These are phyloP conservation scores for Coemansia interrupta DNA, from an alignment of 192 early-diverging fungal species.

Conservation along the genomic window DNA sequence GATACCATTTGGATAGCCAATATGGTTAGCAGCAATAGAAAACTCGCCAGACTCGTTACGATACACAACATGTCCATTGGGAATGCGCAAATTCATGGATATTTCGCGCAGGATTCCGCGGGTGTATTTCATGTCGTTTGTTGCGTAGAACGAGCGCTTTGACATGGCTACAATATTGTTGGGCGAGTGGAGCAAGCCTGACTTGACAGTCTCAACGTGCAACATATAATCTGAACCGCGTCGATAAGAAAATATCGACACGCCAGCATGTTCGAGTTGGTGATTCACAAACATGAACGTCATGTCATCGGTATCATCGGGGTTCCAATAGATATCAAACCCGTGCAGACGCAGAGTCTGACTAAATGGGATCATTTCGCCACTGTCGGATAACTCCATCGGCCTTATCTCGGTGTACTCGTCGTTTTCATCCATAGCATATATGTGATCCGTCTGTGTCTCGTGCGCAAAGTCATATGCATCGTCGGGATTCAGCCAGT, in stretches of 20 bases:
- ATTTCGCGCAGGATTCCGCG: conserved; percentile 24
- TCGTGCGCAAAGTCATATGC: conserved; percentile 30
- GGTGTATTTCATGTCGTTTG: conserved; percentile 54
- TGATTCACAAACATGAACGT: conserved; percentile 60
- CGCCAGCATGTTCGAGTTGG: conserved; percentile 45
- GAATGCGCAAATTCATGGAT: conserved; percentile 18
- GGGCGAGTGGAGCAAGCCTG: conserved; percentile 55
- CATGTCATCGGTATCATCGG: conserved; percentile 39
- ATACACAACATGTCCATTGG: conserved; percentile 32
- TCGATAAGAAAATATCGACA: conserved; percentile 51
- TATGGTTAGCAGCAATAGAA: conserved; percentile 20
- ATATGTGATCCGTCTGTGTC: conserved; percentile 44
- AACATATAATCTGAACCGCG: conserved; percentile 39
- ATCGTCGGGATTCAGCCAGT: conserved; percentile 51
- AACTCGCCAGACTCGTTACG: conserved; percentile 31
- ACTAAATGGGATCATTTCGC: conserved; percentile 33
- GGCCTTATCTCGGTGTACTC: conserved; percentile 20
- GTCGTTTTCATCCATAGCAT: conserved; percentile 51
- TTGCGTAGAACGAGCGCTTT: conserved; percentile 58
- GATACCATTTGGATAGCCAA: conserved; percentile 50
- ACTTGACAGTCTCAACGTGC: conserved; percentile 55
- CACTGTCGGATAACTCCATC: conserved; percentile 17
- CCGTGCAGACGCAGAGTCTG: conserved; percentile 55
- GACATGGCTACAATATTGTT: conserved; percentile 59
- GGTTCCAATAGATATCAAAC: conserved; percentile 53